A percentile compares a stretch with the other conserved stretches of the same genome.
These are phyloP conservation scores for Pinus taeda DNA, from an alignment of 75 land plant genomes.

Conservation along the genomic window DNA sequence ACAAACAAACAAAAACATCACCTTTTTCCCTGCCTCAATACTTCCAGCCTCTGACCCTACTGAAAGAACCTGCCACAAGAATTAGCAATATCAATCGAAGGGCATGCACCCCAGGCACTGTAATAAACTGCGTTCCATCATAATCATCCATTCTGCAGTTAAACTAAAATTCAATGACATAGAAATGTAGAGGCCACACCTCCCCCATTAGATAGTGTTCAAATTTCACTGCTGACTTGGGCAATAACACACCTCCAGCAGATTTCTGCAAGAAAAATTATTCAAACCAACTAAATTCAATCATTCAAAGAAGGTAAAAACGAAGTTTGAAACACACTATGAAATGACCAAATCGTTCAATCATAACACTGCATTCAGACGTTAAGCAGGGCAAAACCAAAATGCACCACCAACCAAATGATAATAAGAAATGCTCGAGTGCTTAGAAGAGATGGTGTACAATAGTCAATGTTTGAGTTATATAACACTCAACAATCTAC, in stretches of 20 bases:
- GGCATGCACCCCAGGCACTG: neutral
- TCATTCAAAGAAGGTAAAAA: neutral
- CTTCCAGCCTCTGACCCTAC: conserved; percentile 61
- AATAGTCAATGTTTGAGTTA: too few species aligned
- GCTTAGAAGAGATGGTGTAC: too few species aligned
- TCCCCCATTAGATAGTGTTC: conserved; percentile 87
- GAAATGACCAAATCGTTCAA: neutral
- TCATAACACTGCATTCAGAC: too few species aligned
- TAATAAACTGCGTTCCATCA: neutral
- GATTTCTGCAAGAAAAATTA: conserved; percentile 50
- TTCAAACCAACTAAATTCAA: neutral
- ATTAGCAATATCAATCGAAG: neutral
- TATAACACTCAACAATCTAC: too few species aligned
- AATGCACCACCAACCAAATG: neutral
- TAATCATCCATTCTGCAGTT: neutral
- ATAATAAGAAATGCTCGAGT: neutral
- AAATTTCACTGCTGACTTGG: conserved; percentile 89
- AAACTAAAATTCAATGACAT: neutral
- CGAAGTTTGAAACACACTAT: neutral
- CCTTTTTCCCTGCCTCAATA: conserved; percentile 80
- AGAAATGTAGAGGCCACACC: conserved; percentile 29
- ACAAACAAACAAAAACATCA: conserved; percentile 9
- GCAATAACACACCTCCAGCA: conserved; percentile 84
- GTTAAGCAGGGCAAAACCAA: neutral
- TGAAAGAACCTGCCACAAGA: conserved; percentile 55